Evolutionary conservation across 768 basidiomycete species (phyloP).

Genomic region (Kwoniella europaea): DNA sequence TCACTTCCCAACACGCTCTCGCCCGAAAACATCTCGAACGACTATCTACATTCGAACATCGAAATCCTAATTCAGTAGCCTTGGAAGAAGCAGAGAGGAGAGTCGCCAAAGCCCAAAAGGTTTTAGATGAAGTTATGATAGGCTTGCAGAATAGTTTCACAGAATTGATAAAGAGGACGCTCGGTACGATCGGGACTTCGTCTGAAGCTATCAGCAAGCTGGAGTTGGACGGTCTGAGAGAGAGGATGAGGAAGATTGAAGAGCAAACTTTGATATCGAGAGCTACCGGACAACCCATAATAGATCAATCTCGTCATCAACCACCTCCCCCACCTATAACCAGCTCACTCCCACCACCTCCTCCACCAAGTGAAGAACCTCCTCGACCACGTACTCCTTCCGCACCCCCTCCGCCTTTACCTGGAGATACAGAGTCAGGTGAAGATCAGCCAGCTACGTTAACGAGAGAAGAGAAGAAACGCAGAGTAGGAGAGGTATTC

Average conservation of each 20-base stretch:
- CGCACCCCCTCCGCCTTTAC: not conserved
- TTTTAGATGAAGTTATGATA: slow-evolving; percentile 17
- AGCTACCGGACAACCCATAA: not conserved
- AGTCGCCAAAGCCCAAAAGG: slow-evolving; percentile 17
- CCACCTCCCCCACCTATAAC: not conserved
- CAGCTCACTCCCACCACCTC: not conserved
- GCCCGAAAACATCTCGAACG: slow-evolving; percentile 18
- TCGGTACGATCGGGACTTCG: slow-evolving; percentile 12
- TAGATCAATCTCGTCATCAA: not conserved
- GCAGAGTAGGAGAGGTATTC: not conserved
- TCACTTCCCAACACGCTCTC: slow-evolving; percentile 23
- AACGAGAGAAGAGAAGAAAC: slow-evolving; percentile 1
- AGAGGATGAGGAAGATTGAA: slow-evolving; percentile 24
- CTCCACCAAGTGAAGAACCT: not conserved
- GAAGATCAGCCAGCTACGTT: not conserved
- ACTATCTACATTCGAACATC: slow-evolving; percentile 6
- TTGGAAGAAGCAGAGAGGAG: slow-evolving; percentile 28
- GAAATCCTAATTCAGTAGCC: slow-evolving; percentile 7
- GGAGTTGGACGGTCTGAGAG: slow-evolving; percentile 28
- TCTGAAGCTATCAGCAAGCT: slow-evolving; percentile 12
- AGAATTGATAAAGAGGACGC: slow-evolving; percentile 21
- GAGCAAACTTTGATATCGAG: not conserved
- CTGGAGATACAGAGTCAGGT: not conserved
- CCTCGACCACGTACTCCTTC: not conserved
- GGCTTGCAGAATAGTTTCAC: slow-evolving; percentile 13